Evolutionary conservation across 2,329 filamentous ascomycete species (phyloP), one percentile per base, ranked within the genome.

Genomic region (Phoma sp.): DNA sequence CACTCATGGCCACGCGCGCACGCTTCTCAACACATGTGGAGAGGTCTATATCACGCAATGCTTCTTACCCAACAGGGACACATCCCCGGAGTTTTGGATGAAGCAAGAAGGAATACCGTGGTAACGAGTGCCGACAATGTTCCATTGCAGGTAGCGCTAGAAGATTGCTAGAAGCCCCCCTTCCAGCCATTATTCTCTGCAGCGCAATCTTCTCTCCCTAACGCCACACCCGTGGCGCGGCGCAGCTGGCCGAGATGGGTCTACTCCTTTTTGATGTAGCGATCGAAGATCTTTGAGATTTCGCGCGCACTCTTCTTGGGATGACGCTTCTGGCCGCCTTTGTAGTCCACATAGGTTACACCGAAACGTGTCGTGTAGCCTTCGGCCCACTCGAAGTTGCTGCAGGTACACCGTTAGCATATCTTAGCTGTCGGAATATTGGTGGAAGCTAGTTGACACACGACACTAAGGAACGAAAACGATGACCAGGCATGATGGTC

Each of bases 301-400:
- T 84, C 83, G 75, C 82, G 84, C 19, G 90, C 91, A 74, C 90
- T 95, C 84, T 92, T 91, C 84, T 96, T 96, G 35, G 91, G 88
- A 64, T 88, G 84, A 46, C 91, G 82, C 80, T 88, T 90, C 81
- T 96, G 92, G 22, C 86, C 88, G 63, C 91, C 85, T 65, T 85
- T 79, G 74, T 95, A 96, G 77, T 96, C 91, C 47, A 96, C 91
- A 72, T 84, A 95, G 6, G 88, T 91, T 52, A 92, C 90, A 24
- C 91, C 91, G 68, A 96, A 96, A 36, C 91, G 84, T 38, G 91
- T 95, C 78, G 91, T 88, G 71, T 94, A 96, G 10, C 91, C 91
- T 74, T 96, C 91, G n/a, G 91, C 90, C 90, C 90, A 94, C 76
- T 94, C 91, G 68, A 94, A 94, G 80, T 94, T 94, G 77, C 82